A percentile compares a stretch with the other conserved stretches of the same genome.
These are phyloP conservation scores for Fusarium sp. DNA, from an alignment of 2,329 filamentous ascomycete genomes.

Conservation along the genomic window DNA sequence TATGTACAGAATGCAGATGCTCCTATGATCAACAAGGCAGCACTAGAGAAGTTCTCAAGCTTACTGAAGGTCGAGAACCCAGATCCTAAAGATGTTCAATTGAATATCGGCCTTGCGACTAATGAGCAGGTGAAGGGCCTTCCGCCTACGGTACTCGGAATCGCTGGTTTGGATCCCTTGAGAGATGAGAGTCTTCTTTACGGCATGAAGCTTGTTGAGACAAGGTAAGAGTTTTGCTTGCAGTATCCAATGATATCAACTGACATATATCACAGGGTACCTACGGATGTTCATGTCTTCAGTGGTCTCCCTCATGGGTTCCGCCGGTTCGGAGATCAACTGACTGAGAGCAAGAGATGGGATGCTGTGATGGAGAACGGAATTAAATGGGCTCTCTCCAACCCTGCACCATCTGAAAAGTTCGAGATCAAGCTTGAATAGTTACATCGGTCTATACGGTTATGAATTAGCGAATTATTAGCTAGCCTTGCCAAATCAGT, in stretches of 20 bases:
- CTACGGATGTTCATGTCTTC: slow-evolving; percentile 63
- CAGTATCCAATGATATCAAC: background rate
- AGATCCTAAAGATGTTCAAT: slow-evolving; percentile 50
- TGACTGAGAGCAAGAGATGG: slow-evolving; percentile 57
- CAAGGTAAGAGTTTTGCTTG: slow-evolving; percentile 53
- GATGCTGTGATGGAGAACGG: slow-evolving; percentile 60
- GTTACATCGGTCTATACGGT: background rate
- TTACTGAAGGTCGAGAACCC: slow-evolving; percentile 45
- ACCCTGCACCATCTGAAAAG: slow-evolving; percentile 51
- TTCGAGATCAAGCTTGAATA: slow-evolving; percentile 39
- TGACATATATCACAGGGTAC: slow-evolving; percentile 53
- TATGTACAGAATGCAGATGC: slow-evolving; percentile 62
- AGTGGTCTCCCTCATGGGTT: slow-evolving; percentile 68
- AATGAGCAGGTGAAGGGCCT: slow-evolving; percentile 56
- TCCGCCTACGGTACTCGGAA: slow-evolving; percentile 60
- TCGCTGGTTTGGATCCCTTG: slow-evolving; percentile 62
- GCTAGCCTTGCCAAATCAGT: no score
- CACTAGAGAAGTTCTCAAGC: slow-evolving; percentile 38
- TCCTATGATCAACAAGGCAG: slow-evolving; percentile 52
- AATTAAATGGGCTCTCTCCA: slow-evolving; percentile 57
- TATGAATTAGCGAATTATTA: no score
- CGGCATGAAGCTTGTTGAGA: slow-evolving; percentile 58
- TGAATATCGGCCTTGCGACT: slow-evolving; percentile 54
- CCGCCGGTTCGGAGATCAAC: slow-evolving; percentile 54
- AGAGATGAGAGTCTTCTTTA: slow-evolving; percentile 64